Evolutionary conservation across 345 rosid genomes (phyloP).

Genomic region (Odontarrhena argentea): DNA sequence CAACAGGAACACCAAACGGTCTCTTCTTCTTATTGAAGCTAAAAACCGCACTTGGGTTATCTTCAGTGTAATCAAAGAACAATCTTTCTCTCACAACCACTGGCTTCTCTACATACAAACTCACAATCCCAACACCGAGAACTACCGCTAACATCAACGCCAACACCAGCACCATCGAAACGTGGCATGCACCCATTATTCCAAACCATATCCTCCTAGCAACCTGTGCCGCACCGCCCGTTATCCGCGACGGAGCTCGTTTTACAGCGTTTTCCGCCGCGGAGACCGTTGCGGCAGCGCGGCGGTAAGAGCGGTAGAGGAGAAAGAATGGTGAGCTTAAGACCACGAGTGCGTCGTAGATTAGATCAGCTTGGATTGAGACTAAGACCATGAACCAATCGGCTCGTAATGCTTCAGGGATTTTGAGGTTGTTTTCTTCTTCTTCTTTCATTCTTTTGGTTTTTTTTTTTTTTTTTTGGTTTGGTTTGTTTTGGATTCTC

Average conservation of each 20-base stretch:
- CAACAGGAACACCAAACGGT: slow-evolving; percentile 52
- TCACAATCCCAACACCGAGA: slow-evolving; percentile 61
- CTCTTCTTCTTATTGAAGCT: slow-evolving; percentile 29
- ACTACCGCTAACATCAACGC: slow-evolving; percentile 51
- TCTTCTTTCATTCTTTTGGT: slow-evolving; percentile 28
- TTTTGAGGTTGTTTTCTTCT: slow-evolving; percentile 27
- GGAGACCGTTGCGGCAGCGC: slow-evolving; percentile 44
- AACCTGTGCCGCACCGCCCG: slow-evolving; percentile 18
- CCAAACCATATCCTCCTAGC: slow-evolving; percentile 56
- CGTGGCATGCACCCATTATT: slow-evolving; percentile 57
- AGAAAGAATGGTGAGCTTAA: slow-evolving; percentile 52
- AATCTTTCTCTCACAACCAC: slow-evolving; percentile 55
- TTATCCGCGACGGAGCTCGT: slow-evolving; percentile 37
- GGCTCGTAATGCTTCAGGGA: slow-evolving; percentile 39
- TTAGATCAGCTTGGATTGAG: slow-evolving; percentile 56
- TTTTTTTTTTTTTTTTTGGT: not conserved
- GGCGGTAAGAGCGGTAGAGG: slow-evolving; percentile 58
- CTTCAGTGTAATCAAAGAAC: slow-evolving; percentile 67
- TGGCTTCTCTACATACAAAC: slow-evolving; percentile 67
- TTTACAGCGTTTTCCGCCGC: slow-evolving; percentile 44
- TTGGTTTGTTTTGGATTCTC: not conserved
- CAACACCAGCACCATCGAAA: slow-evolving; percentile 48
- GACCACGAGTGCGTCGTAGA: slow-evolving; percentile 51
- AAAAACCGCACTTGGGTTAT: slow-evolving; percentile 60
- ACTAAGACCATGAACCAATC: slow-evolving; percentile 49